These are phyloP conservation scores for Nidularia sp. DNA, from an alignment of 768 basidiomycete species.

Conservation along the genomic window DNA sequence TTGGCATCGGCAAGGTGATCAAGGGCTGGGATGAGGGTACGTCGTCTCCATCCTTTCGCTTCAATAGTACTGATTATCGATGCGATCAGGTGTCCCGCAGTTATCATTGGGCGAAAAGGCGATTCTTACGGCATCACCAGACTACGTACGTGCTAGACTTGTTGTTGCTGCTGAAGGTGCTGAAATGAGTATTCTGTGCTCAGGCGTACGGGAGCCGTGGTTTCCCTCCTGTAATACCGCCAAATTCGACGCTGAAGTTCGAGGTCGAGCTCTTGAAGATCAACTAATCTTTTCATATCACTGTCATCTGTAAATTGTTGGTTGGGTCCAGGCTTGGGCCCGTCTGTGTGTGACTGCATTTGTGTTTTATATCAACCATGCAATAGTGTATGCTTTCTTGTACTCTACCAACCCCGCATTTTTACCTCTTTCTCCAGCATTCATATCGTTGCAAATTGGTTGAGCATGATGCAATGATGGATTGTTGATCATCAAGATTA, in stretches of 20 bases:
- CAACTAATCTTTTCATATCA: constrained; percentile 22
- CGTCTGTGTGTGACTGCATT: constrained; percentile 10
- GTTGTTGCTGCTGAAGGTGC: constrained; percentile 1
- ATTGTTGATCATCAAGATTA: constrained; percentile 9
- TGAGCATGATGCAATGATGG: constrained; percentile 4
- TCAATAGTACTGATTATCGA: constrained; percentile 11
- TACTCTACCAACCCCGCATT: constrained; percentile 7
- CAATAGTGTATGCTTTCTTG: constrained; percentile 23
- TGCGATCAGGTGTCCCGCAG: constrained; percentile 62
- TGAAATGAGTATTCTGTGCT: constrained; percentile 1
- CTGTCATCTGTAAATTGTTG: constrained; percentile 2
- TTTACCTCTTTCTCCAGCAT: constrained; percentile 1
- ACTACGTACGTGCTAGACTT: constrained; percentile 55
- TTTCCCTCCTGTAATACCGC: constrained; percentile 76
- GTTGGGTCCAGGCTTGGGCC: constrained; percentile 9
- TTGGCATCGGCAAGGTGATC: constrained; percentile 82
- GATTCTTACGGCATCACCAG: constrained; percentile 59
- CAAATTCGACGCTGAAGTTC: constrained; percentile 71
- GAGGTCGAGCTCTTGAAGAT: constrained; percentile 83
- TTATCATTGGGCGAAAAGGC: constrained; percentile 79
- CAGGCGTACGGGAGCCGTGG: constrained; percentile 75
- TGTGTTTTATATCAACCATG: constrained; percentile 18
- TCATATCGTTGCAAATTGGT: background rate
- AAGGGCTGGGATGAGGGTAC: constrained; percentile 88
- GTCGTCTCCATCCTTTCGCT: constrained; percentile 13